Evolutionary conservation across 495 filamentous ascomycete species (phyloP).

Genomic region (Aspergillus mulundensis): DNA sequence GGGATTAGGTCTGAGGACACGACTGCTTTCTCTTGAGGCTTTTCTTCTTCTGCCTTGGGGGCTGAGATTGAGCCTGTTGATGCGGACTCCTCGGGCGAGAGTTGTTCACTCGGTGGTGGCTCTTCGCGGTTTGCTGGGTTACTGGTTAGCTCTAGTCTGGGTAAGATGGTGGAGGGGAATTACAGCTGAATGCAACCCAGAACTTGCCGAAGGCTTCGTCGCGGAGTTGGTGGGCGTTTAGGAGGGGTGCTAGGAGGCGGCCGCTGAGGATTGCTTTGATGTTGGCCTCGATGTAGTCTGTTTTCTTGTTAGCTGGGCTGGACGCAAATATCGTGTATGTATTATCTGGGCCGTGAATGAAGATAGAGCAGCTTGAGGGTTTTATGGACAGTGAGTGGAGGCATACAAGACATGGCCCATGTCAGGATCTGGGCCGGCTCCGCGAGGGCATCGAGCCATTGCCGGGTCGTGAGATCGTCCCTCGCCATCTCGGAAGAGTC

Average conservation of each 20-base stretch:
- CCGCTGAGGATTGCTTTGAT: constrained; percentile 34
- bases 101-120: neutral
- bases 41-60: neutral
- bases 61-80: neutral
- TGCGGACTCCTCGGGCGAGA: neutral
- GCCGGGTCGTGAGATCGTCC: constrained; percentile 6
- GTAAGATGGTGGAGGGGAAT: constrained; percentile 5
- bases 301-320: neutral
- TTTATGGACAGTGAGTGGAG: neutral
- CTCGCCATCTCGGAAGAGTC: constrained; percentile 2
- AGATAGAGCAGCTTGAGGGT: neutral
- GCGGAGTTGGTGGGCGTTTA: constrained; percentile 28
- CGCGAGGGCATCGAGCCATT: constrained; percentile 23
- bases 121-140: constrained; percentile 8
- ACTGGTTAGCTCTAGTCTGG: neutral
- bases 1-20: constrained; percentile 38
- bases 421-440: constrained; percentile 29
- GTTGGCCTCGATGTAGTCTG: constrained; percentile 35
- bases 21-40: constrained; percentile 2
- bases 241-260: constrained; percentile 36
- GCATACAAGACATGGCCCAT: constrained; percentile 33
- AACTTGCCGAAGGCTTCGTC: constrained; percentile 44
- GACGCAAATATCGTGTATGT: neutral
- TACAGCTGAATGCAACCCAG: constrained; percentile 40
- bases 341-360: neutral